Evolutionary conservation across 352 stramenopile species (phyloP).

Genomic region (Globisporangium nunn): DNA sequence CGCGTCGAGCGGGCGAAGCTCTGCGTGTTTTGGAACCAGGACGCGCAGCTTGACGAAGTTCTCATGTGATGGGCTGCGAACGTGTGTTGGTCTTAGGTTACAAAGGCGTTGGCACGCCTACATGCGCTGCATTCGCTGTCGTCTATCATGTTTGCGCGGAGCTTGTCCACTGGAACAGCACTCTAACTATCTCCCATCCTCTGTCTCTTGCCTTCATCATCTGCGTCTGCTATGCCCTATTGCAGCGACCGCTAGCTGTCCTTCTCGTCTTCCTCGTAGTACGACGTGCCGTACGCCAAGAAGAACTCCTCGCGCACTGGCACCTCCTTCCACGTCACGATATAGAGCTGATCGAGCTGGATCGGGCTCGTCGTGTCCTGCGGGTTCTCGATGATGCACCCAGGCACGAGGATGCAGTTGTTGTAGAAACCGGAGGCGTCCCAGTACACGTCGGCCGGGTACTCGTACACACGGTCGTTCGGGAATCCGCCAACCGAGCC

Average conservation of each 20-base stretch:
- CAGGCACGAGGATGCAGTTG: slow-evolving; percentile 86
- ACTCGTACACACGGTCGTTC: slow-evolving; percentile 86
- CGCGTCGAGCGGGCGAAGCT: neutral
- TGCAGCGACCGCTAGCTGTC: slow-evolving; percentile 17
- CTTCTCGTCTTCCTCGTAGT: slow-evolving; percentile 84
- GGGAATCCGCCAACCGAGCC: slow-evolving; percentile 78
- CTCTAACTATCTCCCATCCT: slow-evolving; percentile 30
- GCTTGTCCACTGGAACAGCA: neutral
- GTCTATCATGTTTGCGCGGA: slow-evolving; percentile 11
- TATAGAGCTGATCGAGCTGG: slow-evolving; percentile 80
- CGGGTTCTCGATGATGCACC: slow-evolving; percentile 76
- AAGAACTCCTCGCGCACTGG: slow-evolving; percentile 82
- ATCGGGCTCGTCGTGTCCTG: slow-evolving; percentile 74
- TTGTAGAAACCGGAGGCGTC: slow-evolving; percentile 86
- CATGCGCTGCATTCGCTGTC: neutral
- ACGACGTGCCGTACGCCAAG: slow-evolving; percentile 82
- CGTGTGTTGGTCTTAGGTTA: neutral
- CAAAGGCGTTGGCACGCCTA: neutral
- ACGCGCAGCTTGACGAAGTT: too few relatives aligned
- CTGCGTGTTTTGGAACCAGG: neutral
- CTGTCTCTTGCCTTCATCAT: slow-evolving; percentile 7
- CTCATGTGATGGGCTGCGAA: too few relatives aligned
- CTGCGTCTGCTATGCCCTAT: too few relatives aligned
- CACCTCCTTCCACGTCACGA: slow-evolving; percentile 87
- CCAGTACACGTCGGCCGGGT: slow-evolving; percentile 80